Evolutionary conservation across 371 early-diverging fungal species (phyloP), one percentile per base, ranked within the genome.

Genomic region (Saksenaea oblongispora): DNA sequence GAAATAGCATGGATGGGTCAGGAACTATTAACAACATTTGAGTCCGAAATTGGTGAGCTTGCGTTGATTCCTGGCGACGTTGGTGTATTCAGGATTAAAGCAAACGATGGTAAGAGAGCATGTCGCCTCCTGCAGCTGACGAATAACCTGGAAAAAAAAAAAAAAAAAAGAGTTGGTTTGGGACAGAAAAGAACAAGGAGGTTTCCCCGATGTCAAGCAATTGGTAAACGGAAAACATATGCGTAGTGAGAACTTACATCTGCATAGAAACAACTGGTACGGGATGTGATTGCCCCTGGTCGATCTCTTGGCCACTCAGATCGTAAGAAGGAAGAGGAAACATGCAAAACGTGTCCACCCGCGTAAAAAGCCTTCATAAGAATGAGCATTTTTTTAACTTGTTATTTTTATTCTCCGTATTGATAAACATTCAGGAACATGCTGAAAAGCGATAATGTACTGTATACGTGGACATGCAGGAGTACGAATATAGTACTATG

Each of bases 191-290:
- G 72, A 81, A 15, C 78, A 83, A 59, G 83, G 83, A 13, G 61
- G 88, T 34, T 89, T 91, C 64, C 91, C 91, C 9, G 91, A 91
- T 69, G 80, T 90, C 76, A 91, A 91, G 69, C 89, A 89, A 62
- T 69, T 87, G 70, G 84, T 84, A 74, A 66, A 22, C 17, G 10
- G 4, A 22, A 47, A 47, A 22, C 18, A 41, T 17, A 41, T 41
- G n/a, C n/a, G 14, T 41, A 14, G 59, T 57, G n/a, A 18, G 35
- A 56, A 7, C 8, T 37, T 34, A 36, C n/a, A 17, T 13, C 31
- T 58, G 28, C 13, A 15, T 64, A 84, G 84, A 91, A 91, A 78
- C 90, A 89, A 73, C 69, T 86, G 17, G 81, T 89, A 1, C 74
- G 90, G 54, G 84, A 88, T 57, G 67, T 79, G 37, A 79, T 91